Evolutionary conservation across 495 filamentous ascomycete genomes (phyloP), one percentile per base, ranked within the genome.

Genomic region (Aspergillus incahuasiensis): DNA sequence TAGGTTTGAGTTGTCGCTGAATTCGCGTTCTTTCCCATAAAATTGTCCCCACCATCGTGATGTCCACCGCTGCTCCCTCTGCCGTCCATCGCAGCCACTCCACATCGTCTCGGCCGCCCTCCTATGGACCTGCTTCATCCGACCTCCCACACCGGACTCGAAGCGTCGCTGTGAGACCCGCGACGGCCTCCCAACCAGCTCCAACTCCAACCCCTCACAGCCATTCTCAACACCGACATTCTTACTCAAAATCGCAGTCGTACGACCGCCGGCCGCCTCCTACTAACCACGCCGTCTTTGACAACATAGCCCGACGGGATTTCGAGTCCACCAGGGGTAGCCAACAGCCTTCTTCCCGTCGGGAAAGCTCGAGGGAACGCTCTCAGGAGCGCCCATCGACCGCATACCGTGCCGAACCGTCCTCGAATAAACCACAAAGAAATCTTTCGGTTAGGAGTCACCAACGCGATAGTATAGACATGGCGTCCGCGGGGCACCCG

Each of bases 71-170:
- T 35, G 69, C 78, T 22, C 68, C 77, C 40, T 67, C 68, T 61
- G 68, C 74, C 56, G 72, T 81, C 55, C 68, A 70, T 50, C 79
- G 82, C 62, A 79, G 77, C 62, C 69, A 78, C 48, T 83, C 80
- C n/a, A 78, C 79, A 28, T 81, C 81, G 15, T 75, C 75, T 58
- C 77, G 75, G 38, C 63, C 66, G 54, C 76, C 75, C 22, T 68
- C 76, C 39, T 58, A 70, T 56, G 66, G 66, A 53, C 62, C 72
- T 50, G 66, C 74, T 42, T 63, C 76, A 21, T 68, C 73, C 45
- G 80, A 84, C 63, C 68, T 76, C 54, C 81, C 81, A 41, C 82
- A 84, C 63, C 75, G 84, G 52, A 72, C 82, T 46, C 72, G 77
- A 62, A 84, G 81, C 52, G 78, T 79, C 52, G 72, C 77, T 20